Evolutionary conservation across 2,329 filamentous ascomycete species (phyloP), one percentile per base, ranked within the genome.

Genomic region (Clonostachys rosea): DNA sequence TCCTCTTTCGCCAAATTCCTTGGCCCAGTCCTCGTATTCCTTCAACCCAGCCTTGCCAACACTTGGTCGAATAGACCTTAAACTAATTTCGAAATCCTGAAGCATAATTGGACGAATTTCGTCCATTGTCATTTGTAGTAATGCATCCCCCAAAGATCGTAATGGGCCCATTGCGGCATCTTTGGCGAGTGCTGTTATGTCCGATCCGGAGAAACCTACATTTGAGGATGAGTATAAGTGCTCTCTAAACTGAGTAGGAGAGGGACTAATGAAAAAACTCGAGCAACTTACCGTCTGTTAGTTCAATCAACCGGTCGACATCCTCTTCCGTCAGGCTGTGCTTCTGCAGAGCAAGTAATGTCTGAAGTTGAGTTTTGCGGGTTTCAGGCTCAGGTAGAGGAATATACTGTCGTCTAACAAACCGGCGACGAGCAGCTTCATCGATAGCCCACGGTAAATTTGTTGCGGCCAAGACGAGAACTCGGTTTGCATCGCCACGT

Each of bases 401-500:
- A 50, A 99, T 99, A 63, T 99, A 99, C 66, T 97, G 94, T 49
- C 94, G 80, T 52, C 94, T 77, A 13, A 96, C 92, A 61, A 99
- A 99, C 44, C 94, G 78, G 48, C 94, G 77, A 49, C 94, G 78
- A 1, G 94, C 94, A 20, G 94, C 94, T 65, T 97, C 94, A 57
- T 99, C 94, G 56, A 99, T 97, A 34, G 91, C 91, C 94, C 94
- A 99, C 0, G 94, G 94, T 49, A 97, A 66, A 62, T 99, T 99
- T 1, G 94, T 99, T 17, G 94, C 94, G 1, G 94, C 94, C 35
- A 99, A 78, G 1, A 99, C 94, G 13, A 99, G 76, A 2, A 99
- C 94, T 45, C 92, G 79, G 52, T 85, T 94, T 5, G 91, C 83
- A 65, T 97, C 92, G 1, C 90, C 90, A 47, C 76, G 76, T 50